phyloP scores from a whole-genome alignment of 2,329 filamentous ascomycete species.

The Fusarium virguliforme region DNA sequence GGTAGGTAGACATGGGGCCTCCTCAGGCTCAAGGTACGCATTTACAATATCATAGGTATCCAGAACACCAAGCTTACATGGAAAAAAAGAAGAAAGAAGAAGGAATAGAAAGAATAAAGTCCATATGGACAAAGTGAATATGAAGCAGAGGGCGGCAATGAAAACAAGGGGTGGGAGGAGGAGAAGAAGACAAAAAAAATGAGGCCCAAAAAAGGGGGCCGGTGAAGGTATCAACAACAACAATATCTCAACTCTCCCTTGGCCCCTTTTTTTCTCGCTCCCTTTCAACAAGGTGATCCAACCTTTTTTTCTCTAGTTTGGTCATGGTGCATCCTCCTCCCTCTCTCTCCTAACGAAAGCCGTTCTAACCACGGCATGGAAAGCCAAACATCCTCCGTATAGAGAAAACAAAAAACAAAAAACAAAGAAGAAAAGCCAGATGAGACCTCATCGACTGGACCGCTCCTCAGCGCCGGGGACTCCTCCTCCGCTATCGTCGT shows the following conservation, averaged over 20 bases:
- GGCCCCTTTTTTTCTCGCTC: conserved; percentile 6
- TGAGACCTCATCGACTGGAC: conserved; percentile 18
- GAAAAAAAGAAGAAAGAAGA: conserved; percentile 8
- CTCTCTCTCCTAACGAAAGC: background rate
- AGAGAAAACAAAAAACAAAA: conserved; percentile 6
- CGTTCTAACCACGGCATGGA: conserved; percentile 1
- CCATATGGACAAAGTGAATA: conserved; percentile 27
- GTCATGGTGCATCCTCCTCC: conserved; percentile 20
- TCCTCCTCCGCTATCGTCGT: conserved; percentile 18
- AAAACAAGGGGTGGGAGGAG: conserved; percentile 20
- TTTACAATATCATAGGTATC: conserved; percentile 53
- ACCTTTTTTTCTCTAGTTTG: conserved; percentile 35
- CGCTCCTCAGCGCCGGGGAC: conserved; percentile 25
- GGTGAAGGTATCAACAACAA: conserved; percentile 46
- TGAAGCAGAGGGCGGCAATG: conserved; percentile 16
- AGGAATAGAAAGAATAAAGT: background rate
- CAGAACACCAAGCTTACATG: conserved; percentile 57
- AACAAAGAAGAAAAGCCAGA: background rate
- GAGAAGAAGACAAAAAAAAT: conserved; percentile 25
- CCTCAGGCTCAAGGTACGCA: conserved; percentile 34
- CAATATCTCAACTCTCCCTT: conserved; percentile 35
- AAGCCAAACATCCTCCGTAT: background rate
- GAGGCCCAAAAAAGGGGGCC: conserved; percentile 20
- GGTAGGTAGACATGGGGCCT: conserved; percentile 26
- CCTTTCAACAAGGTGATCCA: conserved; percentile 28